Percentiles rank a stretch among this genome's conserved stretches.
phyloP scores from a whole-genome alignment of 1,139 yeast genomes.

The Blastobotrys indianensis region DNA sequence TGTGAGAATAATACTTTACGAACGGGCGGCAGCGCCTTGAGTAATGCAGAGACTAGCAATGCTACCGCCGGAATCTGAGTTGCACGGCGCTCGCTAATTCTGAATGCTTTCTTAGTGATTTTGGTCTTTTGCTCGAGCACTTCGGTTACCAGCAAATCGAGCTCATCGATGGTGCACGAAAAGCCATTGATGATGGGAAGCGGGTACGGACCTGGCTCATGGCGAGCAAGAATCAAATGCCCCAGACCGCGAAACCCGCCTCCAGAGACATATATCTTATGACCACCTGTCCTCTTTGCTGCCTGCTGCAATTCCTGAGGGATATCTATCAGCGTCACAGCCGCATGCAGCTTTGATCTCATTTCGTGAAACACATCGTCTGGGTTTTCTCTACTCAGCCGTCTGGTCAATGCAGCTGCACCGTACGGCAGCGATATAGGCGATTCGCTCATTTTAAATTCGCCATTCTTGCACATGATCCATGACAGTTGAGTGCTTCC shows the following conservation, averaged over 20 bases:
- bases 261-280: conserved; percentile 56
- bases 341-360: conserved; percentile 36
- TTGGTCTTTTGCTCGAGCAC: conserved; percentile 11
- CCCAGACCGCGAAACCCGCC: conserved; percentile 66
- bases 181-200: conserved; percentile 58
- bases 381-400: conserved; percentile 43
- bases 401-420: conserved; percentile 54
- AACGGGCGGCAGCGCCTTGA: conserved; percentile 51
- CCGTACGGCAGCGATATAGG: conserved; percentile 64
- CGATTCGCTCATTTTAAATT: conserved; percentile 45
- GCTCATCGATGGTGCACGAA: conserved; percentile 48
- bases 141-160: conserved; percentile 29
- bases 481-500: conserved; percentile 61
- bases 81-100: conserved; percentile 56
- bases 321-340: conserved; percentile 40
- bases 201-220: conserved; percentile 43
- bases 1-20: conserved; percentile 59
- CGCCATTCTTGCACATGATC: conserved; percentile 51
- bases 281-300: conserved; percentile 50
- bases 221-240: conserved; percentile 45
- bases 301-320: conserved; percentile 24
- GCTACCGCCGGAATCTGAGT: conserved; percentile 62
- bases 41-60: conserved; percentile 51
- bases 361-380: conserved; percentile 23
- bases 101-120: conserved; percentile 40